phyloP scores from a whole-genome alignment of 495 filamentous ascomycete genomes.

The Thermochaetoides thermophila region DNA sequence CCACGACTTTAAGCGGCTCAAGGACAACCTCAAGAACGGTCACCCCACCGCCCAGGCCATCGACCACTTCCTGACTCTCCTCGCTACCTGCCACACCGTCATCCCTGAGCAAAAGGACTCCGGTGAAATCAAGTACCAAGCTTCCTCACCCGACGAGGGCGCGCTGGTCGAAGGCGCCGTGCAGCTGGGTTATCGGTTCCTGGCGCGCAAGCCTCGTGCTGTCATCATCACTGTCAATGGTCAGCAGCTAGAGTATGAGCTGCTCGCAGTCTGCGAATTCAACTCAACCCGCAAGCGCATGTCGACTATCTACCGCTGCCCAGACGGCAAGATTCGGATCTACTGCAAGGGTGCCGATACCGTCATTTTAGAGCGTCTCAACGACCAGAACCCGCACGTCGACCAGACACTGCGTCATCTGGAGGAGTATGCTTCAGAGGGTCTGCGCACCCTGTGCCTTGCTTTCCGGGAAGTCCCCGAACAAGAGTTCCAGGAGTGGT shows the following conservation, averaged over 20 bases:
- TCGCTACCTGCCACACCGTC: constrained; percentile 91
- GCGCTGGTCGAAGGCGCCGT: constrained; percentile 90
- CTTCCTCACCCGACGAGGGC: constrained; percentile 93
- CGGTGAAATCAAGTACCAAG: constrained; percentile 87
- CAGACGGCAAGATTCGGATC: constrained; percentile 83
- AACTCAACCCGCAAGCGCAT: constrained; percentile 96
- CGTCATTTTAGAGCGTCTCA: constrained; percentile 82
- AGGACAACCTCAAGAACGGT: constrained; percentile 52
- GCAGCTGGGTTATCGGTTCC: constrained; percentile 72
- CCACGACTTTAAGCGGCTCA: constrained; percentile 69
- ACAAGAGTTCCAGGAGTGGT: constrained; percentile 81
- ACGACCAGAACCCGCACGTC: constrained; percentile 64
- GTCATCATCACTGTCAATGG: constrained; percentile 67
- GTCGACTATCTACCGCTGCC: constrained; percentile 93
- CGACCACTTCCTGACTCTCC: constrained; percentile 75
- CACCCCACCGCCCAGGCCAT: constrained; percentile 58
- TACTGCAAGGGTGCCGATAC: constrained; percentile 98
- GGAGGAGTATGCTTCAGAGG: constrained; percentile 95
- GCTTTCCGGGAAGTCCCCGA: constrained; percentile 91
- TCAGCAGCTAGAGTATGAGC: constrained; percentile 66
- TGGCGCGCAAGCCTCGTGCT: constrained; percentile 71
- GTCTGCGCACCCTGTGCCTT: constrained; percentile 85
- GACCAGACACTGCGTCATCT: constrained; percentile 83
- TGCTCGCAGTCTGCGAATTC: constrained; percentile 94
- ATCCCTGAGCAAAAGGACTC: constrained; percentile 78